Base-by-base conservation (phyloP, 805 yeast genomes). In the Alloascoidea africana region DNA sequence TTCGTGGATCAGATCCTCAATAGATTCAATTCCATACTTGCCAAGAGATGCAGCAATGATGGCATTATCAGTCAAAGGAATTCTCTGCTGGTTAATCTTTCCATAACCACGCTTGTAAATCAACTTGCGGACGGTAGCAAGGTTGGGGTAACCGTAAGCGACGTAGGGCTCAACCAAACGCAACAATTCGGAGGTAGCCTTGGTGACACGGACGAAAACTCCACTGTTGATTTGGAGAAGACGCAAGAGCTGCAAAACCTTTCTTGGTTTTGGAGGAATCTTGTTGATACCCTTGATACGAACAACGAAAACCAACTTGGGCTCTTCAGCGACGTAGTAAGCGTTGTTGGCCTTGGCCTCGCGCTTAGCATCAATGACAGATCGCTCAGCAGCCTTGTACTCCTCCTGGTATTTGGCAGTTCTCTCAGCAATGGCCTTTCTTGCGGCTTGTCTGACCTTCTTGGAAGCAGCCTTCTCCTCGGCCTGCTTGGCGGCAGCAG, bases 221-320 rank as follows among this genome's bases (percentile, higher is more conserved):
- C 89, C 95, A 58, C 93, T 73, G 76, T 85, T 85, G 68, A 85
- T 82, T 73, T 83, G 94, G 63, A 77, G 73, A 67, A 85, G 78
- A 76, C 95, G 80, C 66, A 84, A 73, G 63, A 86, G 76, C 70
- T 81, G 95, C 66, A 85, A 67, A 58, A 87, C 94, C 84, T 87
- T 87, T 83, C 96, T 86, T 77, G 96, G 95, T 81, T 87, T 87
- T 61, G 96, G 96, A 62, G 96, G 83, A 58, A 87, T 85, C 81
- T 86, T 87, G 87, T 73, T 82, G 67, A 87, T 84, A 87, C 96
- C 96, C 89, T 87, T 87, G 80, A 87, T 87, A 81, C 97, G 85
- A 66, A 87, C 76, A 60, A 87, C 94, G 66, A 87, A 85, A 52
- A 84, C 94, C 60, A 87, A 80, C 70, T 84, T 86, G 60, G 79